Evolutionary conservation across 106 monocot species (phyloP).

Genomic region (Xerophyta viscosa): DNA sequence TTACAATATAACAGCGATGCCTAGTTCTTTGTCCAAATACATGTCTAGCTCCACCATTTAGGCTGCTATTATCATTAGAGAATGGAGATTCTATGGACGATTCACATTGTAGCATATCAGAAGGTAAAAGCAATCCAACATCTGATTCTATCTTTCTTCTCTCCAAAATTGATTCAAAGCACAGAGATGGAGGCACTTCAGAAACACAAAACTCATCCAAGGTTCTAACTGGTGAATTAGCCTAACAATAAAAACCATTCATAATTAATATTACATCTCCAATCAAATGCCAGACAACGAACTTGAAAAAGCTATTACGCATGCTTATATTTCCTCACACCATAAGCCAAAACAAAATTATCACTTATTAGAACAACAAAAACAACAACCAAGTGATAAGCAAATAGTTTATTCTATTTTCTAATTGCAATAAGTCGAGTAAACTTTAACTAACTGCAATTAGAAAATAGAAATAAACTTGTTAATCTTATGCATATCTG

Average conservation of each 20-base stretch:
- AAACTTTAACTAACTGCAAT: too few relatives aligned
- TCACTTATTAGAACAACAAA: too few relatives aligned
- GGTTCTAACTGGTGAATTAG: constrained; percentile 77
- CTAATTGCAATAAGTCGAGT: too few relatives aligned
- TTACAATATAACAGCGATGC: constrained; percentile 71
- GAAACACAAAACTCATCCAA: constrained; percentile 71
- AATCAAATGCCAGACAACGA: too few relatives aligned
- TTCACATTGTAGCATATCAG: constrained; percentile 11
- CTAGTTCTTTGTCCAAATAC: constrained; percentile 55
- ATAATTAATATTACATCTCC: too few relatives aligned
- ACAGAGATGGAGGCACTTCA: constrained; percentile 51
- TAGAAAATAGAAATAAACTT: too few relatives aligned
- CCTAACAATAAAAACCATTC: constrained; percentile 40
- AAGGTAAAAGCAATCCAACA: constrained; percentile 4
- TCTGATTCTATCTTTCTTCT: constrained; percentile 16
- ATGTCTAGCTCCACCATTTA: constrained; percentile 3
- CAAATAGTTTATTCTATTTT: too few relatives aligned
- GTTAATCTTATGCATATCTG: too few relatives aligned
- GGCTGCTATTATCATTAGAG: constrained; percentile 1
- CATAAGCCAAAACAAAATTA: too few relatives aligned
- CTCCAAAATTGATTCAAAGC: constrained; percentile 49
- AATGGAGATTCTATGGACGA: constrained; percentile 15
- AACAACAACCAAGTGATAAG: too few relatives aligned
- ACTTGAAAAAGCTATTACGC: too few relatives aligned
- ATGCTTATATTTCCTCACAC: too few relatives aligned